A percentile compares a stretch with the other conserved stretches of the same genome.
Conservation (phyloP, 2,329 filamentous ascomycete species). For the Elsinoe necatrix region DNA sequence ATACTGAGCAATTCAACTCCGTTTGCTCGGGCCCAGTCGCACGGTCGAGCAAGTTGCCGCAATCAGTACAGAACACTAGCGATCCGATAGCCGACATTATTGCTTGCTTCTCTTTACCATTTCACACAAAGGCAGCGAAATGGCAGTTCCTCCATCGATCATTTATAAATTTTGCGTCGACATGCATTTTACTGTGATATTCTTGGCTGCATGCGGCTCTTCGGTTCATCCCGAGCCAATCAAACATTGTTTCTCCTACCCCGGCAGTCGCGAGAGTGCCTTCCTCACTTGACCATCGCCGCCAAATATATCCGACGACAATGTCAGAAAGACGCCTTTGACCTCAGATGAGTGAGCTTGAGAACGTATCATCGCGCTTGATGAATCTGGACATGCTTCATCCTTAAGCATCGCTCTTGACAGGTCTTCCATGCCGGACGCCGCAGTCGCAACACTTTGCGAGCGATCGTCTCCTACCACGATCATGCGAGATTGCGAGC, state of each 20-base stretch:
- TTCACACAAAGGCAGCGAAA: too few relatives aligned
- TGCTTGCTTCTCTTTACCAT: too few relatives aligned
- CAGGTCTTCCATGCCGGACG: too few relatives aligned
- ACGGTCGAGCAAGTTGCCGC: conserved; percentile 78
- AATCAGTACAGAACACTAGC: conserved; percentile 85
- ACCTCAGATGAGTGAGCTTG: too few relatives aligned
- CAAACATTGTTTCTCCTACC: neutral
- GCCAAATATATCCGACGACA: neutral
- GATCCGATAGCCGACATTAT: conserved; percentile 92
- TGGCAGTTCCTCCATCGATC: too few relatives aligned
- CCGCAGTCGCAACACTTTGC: too few relatives aligned
- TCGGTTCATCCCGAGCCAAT: neutral
- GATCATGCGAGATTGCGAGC: too few relatives aligned
- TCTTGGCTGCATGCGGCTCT: conserved; percentile 6
- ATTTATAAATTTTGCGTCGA: neutral
- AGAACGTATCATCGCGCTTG: too few relatives aligned
- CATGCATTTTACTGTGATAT: neutral
- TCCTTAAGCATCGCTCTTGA: too few relatives aligned
- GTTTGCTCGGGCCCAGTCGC: conserved; percentile 69
- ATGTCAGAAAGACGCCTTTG: neutral
- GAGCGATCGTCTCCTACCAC: too few relatives aligned
- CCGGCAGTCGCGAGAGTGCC: neutral
- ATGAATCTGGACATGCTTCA: too few relatives aligned
- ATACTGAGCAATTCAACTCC: conserved; percentile 73
- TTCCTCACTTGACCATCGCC: neutral